Percentiles rank a stretch among this genome's conserved stretches.
These are phyloP conservation scores for Salix arbutifolia DNA, from an alignment of 345 rosid species.

Conservation along the genomic window DNA sequence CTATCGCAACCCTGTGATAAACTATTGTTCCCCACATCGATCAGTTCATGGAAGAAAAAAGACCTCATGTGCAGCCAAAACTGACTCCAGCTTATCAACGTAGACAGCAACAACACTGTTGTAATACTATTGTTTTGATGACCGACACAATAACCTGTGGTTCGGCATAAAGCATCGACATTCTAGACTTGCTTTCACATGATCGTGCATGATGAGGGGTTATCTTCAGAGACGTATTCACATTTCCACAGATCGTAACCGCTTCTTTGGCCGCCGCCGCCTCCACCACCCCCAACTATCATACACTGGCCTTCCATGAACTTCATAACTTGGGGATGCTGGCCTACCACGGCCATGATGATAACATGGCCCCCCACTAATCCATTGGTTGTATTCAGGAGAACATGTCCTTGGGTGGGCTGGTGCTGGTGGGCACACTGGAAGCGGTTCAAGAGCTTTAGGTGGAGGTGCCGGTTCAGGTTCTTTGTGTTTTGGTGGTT, in stretches of 20 bases:
- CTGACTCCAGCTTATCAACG: too few species aligned
- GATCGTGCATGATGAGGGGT: constrained; percentile 44
- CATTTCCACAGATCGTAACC: constrained; percentile 21
- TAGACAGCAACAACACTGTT: too few species aligned
- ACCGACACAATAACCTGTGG: too few species aligned
- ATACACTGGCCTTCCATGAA: constrained; percentile 30
- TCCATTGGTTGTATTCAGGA: constrained; percentile 22
- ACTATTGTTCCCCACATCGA: too few species aligned
- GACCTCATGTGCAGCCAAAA: too few species aligned
- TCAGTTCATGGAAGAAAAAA: too few species aligned
- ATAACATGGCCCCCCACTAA: constrained; percentile 21
- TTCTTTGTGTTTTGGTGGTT: background rate
- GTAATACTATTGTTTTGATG: too few species aligned
- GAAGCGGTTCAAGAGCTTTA: background rate
- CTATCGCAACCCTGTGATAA: too few species aligned
- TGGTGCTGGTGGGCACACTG: background rate
- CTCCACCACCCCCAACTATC: constrained; percentile 21
- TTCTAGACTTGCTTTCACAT: constrained; percentile 31
- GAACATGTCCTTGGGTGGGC: constrained; percentile 13
- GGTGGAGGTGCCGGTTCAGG: background rate
- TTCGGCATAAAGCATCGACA: too few species aligned
- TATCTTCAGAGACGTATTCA: constrained; percentile 45
- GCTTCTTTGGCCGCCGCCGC: constrained; percentile 11
- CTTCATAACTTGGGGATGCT: constrained; percentile 3
- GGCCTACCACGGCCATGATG: constrained; percentile 2